Evolutionary conservation across 1,284 basidiomycete genomes (phyloP).

Genomic region (Stereum hirsutum): DNA sequence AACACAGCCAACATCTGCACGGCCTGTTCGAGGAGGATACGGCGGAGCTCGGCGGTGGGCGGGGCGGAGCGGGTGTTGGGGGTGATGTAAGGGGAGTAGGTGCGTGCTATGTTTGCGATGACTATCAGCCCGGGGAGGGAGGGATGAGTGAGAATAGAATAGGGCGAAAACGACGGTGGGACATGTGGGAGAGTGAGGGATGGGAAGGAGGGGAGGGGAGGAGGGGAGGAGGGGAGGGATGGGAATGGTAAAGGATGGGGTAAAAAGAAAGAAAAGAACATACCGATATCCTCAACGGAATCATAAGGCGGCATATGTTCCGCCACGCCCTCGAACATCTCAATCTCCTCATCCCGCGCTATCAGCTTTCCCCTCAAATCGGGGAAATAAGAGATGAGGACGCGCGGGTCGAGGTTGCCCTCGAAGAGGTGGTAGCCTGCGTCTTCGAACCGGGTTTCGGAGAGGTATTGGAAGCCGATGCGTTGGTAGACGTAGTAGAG

Average conservation of each 20-base stretch:
- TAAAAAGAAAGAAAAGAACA: constrained; percentile 35
- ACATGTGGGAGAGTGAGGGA: constrained; percentile 18
- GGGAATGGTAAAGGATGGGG: constrained; percentile 11
- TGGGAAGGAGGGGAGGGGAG: constrained; percentile 13
- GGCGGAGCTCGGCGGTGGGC: constrained; percentile 56
- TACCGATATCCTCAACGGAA: constrained; percentile 70
- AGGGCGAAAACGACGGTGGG: not conserved
- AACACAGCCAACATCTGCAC: constrained; percentile 60
- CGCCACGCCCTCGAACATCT: constrained; percentile 60
- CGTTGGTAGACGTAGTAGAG: constrained; percentile 69
- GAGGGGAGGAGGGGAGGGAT: constrained; percentile 14
- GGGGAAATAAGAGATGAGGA: constrained; percentile 71
- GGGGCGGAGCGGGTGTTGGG: constrained; percentile 63
- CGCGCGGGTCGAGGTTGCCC: constrained; percentile 66
- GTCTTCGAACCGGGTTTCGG: constrained; percentile 67
- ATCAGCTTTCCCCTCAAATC: constrained; percentile 56
- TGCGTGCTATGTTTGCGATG: constrained; percentile 79
- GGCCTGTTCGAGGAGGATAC: constrained; percentile 49
- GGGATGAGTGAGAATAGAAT: constrained; percentile 15
- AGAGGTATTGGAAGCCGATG: constrained; percentile 65
- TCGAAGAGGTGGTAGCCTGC: constrained; percentile 66
- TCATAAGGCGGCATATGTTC: constrained; percentile 53
- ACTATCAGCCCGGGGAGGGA: constrained; percentile 60
- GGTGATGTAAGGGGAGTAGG: constrained; percentile 78
- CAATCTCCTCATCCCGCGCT: constrained; percentile 31